A percentile compares a stretch with the other conserved stretches of the same genome.
Evolutionary conservation across 2,329 filamentous ascomycete genomes (phyloP).

Genomic region (Trichoderma arundinaceum): DNA sequence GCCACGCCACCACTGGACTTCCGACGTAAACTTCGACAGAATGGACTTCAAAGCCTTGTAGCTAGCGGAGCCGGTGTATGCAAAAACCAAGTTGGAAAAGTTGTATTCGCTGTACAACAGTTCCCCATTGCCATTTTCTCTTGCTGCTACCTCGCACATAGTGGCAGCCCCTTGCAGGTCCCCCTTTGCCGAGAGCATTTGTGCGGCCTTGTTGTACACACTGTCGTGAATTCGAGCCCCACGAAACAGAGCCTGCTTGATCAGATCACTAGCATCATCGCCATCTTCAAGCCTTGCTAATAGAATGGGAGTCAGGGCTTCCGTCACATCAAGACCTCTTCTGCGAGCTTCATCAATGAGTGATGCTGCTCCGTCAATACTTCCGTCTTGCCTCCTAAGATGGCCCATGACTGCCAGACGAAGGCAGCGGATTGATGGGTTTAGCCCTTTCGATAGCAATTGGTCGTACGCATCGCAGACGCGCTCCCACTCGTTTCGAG

Average conservation of each 20-base stretch:
- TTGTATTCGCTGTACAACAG: slow-evolving; percentile 47
- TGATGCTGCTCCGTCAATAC: slow-evolving; percentile 43
- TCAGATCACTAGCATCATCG: slow-evolving; percentile 37
- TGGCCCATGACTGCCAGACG: slow-evolving; percentile 55
- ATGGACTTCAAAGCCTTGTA: slow-evolving; percentile 44
- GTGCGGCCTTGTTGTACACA: slow-evolving; percentile 47
- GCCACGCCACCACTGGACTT: slow-evolving; percentile 46
- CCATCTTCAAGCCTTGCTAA: slow-evolving; percentile 46
- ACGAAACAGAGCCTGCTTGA: slow-evolving; percentile 40
- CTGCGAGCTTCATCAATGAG: slow-evolving; percentile 50
- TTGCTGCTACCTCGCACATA: slow-evolving; percentile 47
- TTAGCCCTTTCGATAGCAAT: slow-evolving; percentile 44
- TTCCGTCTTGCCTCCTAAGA: slow-evolving; percentile 42
- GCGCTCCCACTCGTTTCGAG: slow-evolving; percentile 40
- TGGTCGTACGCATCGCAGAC: slow-evolving; percentile 49
- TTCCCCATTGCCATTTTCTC: slow-evolving; percentile 46
- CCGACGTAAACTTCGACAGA: slow-evolving; percentile 42
- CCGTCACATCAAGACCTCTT: slow-evolving; percentile 50
- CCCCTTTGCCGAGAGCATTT: slow-evolving; percentile 41
- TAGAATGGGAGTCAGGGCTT: slow-evolving; percentile 49
- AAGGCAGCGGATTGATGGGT: slow-evolving; percentile 50
- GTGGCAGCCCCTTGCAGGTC: slow-evolving; percentile 41
- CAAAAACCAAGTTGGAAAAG: slow-evolving; percentile 47
- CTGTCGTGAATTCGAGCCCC: slow-evolving; percentile 44
- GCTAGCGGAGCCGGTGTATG: slow-evolving; percentile 42